Base-by-base conservation (phyloP, 441 rosid species). In the Bocquillonia castaneifolia region DNA sequence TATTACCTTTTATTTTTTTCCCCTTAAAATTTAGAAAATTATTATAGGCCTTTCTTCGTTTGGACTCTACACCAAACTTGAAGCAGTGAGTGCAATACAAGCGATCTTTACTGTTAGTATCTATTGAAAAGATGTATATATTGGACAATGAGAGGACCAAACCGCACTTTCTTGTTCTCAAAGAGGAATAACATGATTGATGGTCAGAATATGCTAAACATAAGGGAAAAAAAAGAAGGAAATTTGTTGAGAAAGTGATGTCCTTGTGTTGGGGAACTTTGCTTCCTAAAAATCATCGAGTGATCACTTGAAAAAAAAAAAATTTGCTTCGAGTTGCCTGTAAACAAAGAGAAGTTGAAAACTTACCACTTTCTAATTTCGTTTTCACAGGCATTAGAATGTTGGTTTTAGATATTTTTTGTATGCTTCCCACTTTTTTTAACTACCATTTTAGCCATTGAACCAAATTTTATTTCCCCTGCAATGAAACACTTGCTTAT, bases 21-120 rank as follows among this genome's bases (percentile, higher is more conserved):
- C 10, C 1, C 17, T 39, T 23, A 2, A 17, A 26, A 3, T 26
- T 10, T 32, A 0, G 2, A 26, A 12, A 2, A 8, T 12, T 12
- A 2, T 57, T 29, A 59, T 22, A 50, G 45, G 47, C 53, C 45
- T 78, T 66, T 39, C 82, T 82, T 79, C 52, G 53, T 66, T 76
- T 73, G 66, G 76, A 79, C 83, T 76, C 82, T 28, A 60, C 48
- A 72, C 70, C 80, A 31, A 51, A 63, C 55, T 59, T 37, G 55
- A 67, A 74, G 74, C 29, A 65, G 80, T 67, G 77, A 74, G 84
- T 79, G 76, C 63, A 74, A 63, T 44, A 28, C 45, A 81, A 81
- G 87, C 83, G 37, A 78, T 52, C 23, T 55, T 40, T 66, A 10
- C 54, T 47, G 64, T 57, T 45, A 25, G 26, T 32, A 68, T 47